Evolutionary conservation across 352 stramenopile genomes (phyloP), one percentile per base, ranked within the genome.

Genomic region (Pythium brachiatum): DNA sequence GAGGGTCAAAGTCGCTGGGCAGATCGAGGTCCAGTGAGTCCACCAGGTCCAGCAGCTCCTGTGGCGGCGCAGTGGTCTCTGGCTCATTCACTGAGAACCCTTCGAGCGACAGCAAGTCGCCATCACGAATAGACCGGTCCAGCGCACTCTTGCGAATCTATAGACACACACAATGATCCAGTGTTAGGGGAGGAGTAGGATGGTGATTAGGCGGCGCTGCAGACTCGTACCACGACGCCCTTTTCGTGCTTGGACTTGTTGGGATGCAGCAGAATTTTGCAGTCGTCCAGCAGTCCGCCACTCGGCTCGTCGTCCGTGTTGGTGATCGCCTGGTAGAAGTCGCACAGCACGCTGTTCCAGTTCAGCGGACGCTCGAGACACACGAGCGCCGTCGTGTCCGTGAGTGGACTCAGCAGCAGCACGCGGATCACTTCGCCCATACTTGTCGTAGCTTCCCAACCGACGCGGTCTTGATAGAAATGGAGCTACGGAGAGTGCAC

Each of bases 161-260:
- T 21, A 61, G 15, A 36, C 13, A 58, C 23, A 53, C 16, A 29
- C 41, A 21, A 34, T 29, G 13, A 23, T 48, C 7, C 29, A 11
- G 29, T 11, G 29, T 34, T 9, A 34, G 29, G 5, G 29, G 9
- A 34, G 29, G 29, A 5, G 9, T n/a, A n/a, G n/a, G n/a, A n/a
- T n/a, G n/a, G n/a, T n/a, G n/a, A n/a, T n/a, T 34, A 34, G 5
- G 29, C 29, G 29, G 29, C 29, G 29, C 29, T 11, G 29, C 9
- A 34, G 29, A 34, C 29, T 27, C 75, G 53, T 66, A 90, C 83
- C 63, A 88, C 69, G 18, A 89, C 80, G 50, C 84, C 84, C 67
- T 91, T 88, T 61, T 93, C 84, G 62, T 68, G 72, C 71, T 87
- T 91, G 46, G 84, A 93, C 68, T 93, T 93, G 62, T 79, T 91